Percentiles rank a stretch among this genome's conserved stretches.
These are phyloP conservation scores for Limtongia smithiae DNA, from an alignment of 805 yeast genomes.

Conservation along the genomic window DNA sequence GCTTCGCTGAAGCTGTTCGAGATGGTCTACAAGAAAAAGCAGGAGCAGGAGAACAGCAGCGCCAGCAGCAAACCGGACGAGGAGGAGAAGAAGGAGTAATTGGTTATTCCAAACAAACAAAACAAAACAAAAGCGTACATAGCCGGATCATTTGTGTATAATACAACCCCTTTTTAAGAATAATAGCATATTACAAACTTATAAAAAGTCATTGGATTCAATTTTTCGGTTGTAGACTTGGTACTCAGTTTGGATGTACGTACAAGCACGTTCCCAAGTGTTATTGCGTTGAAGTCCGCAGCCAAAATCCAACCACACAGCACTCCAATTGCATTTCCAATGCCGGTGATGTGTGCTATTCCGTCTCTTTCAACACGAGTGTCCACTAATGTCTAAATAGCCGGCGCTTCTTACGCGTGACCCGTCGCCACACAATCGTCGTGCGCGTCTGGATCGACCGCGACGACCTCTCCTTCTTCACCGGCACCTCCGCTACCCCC, in stretches of 20 bases:
- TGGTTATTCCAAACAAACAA: too few species aligned
- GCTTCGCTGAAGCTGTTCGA: conserved; percentile 79
- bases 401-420: not conserved
- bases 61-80: conserved; percentile 13
- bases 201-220: too few species aligned
- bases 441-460: not conserved
- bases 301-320: too few species aligned
- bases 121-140: not conserved
- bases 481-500: not conserved
- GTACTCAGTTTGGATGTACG: too few species aligned
- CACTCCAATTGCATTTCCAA: too few species aligned
- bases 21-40: conserved; percentile 56
- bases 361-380: too few species aligned
- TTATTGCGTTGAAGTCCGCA: too few species aligned
- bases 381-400: too few species aligned
- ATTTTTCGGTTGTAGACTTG: too few species aligned
- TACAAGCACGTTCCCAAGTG: too few species aligned
- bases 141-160: not conserved
- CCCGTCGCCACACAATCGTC: conserved; percentile 1
- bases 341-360: too few species aligned
- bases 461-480: conserved; percentile 1
- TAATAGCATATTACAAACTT: too few species aligned
- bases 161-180: not conserved
- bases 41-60: conserved; percentile 33
- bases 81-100: conserved; percentile 26